Percentiles rank a stretch among this genome's conserved stretches.
Conservation (phyloP, 192 early-diverging fungal genomes). For the Linnemannia zychae region DNA sequence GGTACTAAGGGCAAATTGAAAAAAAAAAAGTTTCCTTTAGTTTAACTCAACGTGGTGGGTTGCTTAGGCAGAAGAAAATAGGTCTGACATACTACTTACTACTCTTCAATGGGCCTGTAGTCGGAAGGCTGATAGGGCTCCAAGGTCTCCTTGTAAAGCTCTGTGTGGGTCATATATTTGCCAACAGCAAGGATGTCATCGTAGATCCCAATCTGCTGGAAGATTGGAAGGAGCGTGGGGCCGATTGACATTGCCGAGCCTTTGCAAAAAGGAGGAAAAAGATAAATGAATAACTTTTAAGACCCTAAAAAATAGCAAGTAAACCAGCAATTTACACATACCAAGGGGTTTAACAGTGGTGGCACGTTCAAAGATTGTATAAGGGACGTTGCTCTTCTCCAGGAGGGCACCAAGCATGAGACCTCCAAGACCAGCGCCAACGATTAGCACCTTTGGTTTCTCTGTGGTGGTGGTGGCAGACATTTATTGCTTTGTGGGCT, state of each 20-base stretch:
- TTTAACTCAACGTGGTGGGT: neutral
- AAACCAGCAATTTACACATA: too few species aligned
- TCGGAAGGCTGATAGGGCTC: neutral
- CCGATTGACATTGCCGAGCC: neutral
- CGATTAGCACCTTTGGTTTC: too few species aligned
- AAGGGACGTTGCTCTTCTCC: too few species aligned
- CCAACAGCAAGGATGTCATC: constrained; percentile 4
- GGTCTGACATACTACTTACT: neutral
- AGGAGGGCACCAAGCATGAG: too few species aligned
- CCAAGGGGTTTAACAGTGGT: too few species aligned
- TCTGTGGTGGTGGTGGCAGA: too few species aligned
- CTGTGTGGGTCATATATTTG: neutral
- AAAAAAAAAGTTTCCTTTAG: neutral
- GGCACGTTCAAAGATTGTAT: too few species aligned
- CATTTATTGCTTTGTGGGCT: too few species aligned
- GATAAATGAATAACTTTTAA: too few species aligned
- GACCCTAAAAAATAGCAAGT: too few species aligned
- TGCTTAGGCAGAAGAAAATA: neutral
- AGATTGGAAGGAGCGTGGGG: neutral
- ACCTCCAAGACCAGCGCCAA: too few species aligned
- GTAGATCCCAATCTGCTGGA: constrained; percentile 18
- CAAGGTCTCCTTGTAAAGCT: neutral
- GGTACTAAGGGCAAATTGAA: constrained; percentile 15
- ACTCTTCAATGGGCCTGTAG: neutral
- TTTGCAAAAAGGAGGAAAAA: too few species aligned